phyloP scores from a whole-genome alignment of 2,329 filamentous ascomycete species.

The Diaporthe amygdali region DNA sequence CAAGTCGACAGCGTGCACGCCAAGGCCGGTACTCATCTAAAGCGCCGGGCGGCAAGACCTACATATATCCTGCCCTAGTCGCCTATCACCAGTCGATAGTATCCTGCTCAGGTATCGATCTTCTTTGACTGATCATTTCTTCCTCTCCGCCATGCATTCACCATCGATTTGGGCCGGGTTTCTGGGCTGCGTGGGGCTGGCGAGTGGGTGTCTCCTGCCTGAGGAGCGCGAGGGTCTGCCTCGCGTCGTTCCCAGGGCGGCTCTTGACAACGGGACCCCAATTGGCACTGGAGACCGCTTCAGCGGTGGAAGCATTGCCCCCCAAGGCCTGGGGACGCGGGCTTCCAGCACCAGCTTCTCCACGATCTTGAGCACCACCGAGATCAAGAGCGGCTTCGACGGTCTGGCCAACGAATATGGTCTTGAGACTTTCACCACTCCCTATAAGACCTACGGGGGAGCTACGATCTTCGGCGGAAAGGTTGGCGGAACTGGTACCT shows the following conservation, averaged over 20 bases:
- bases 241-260: conserved; percentile 5
- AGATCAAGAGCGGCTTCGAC: conserved; percentile 49
- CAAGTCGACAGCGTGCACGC: conserved; percentile 5
- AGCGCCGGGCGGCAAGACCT: not conserved
- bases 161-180: conserved; percentile 4
- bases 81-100: not conserved
- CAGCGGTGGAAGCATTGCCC: conserved; percentile 42
- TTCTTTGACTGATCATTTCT: not conserved
- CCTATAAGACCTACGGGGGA: conserved; percentile 49
- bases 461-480: conserved; percentile 44
- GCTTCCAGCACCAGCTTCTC: conserved; percentile 41
- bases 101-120: not conserved
- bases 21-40: conserved; percentile 10
- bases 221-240: conserved; percentile 36
- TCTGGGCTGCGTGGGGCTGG: conserved; percentile 7
- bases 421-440: conserved; percentile 46
- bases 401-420: conserved; percentile 46
- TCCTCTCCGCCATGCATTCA: conserved; percentile 7
- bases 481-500: conserved; percentile 39
- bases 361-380: conserved; percentile 50
- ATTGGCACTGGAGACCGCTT: conserved; percentile 50
- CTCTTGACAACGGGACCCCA: conserved; percentile 34
- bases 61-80: not conserved
- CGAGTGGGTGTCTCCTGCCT: conserved; percentile 41
- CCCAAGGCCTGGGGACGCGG: conserved; percentile 43